Evolutionary conservation across 805 yeast species (phyloP).

Genomic region (Tetrapisispora fleetii): DNA sequence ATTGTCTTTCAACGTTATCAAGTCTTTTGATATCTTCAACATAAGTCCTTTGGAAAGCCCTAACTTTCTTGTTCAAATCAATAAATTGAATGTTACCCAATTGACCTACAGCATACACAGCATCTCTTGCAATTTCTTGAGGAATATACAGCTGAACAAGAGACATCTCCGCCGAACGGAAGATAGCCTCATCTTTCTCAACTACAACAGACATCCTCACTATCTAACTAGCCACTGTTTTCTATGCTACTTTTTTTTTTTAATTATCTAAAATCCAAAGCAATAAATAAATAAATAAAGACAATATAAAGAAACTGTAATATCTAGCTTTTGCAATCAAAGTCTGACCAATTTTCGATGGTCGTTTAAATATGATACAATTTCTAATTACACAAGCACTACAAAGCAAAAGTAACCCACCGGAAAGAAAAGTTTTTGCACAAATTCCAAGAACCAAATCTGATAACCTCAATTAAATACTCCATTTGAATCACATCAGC

Average conservation of each 20-base stretch:
- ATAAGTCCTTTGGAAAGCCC: slow-evolving; percentile 81
- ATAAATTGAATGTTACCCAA: slow-evolving; percentile 80
- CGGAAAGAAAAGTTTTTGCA: too few species aligned
- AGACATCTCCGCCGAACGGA: slow-evolving; percentile 94
- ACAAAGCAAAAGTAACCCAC: too few species aligned
- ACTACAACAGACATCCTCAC: slow-evolving; percentile 2
- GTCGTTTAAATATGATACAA: too few species aligned
- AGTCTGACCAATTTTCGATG: too few species aligned
- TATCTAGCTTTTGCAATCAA: too few species aligned
- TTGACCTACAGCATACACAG: slow-evolving; percentile 79
- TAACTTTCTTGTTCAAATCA: slow-evolving; percentile 73
- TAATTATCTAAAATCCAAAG: neutral
- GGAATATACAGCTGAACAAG: slow-evolving; percentile 86
- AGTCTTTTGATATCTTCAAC: slow-evolving; percentile 77
- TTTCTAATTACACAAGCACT: too few species aligned
- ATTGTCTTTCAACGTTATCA: slow-evolving; percentile 85
- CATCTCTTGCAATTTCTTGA: slow-evolving; percentile 78
- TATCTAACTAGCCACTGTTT: neutral
- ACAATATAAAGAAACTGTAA: too few species aligned
- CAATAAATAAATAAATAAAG: neutral
- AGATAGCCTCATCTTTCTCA: slow-evolving; percentile 29
- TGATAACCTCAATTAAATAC: too few species aligned
- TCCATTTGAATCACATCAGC: neutral
- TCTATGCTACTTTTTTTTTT: neutral
- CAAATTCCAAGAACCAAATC: too few species aligned